Base-by-base conservation (phyloP, 1,284 basidiomycete genomes). In the Sparassis latifolia region DNA sequence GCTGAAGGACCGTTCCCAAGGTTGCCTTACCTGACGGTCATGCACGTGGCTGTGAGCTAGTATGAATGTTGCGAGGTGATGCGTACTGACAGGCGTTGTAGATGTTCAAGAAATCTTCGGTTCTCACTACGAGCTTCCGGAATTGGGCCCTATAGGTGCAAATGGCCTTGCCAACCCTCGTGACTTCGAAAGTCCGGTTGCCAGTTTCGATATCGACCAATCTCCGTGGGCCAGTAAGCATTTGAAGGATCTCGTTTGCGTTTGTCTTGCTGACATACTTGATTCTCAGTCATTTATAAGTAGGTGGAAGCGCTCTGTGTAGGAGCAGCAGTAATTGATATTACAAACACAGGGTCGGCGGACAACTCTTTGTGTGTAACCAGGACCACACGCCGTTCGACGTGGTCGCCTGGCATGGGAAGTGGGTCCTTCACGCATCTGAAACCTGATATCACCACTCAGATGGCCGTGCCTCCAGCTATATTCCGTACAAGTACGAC, bases 351-450 rank as follows among this genome's bases (percentile, higher is more conserved):
- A 82, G 79, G 63, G 70, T 84, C 29, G 69, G 72, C 53, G 81
- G 81, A 10, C 66, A 78, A 59, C 64, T 82, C n/a, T 80, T 78
- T 60, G 61, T 66, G 10, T 80, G 77, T 58, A 66, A 68, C 42
- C 82, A 85, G 58, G 71, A 79, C 42, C 81, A 84, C 62, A 82
- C 82, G 2, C 82, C 83, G 0, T 86, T 84, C 62, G 84, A 87
- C 59, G 83, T 86, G 37, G 84, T 86, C 44, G 82, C 82, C 0
- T 85, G 78, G 77, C 76, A 79, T 49, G 80, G 80, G 66, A 81
- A 79, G 79, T 80, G 60, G 49, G 76, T 64, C 9, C 10, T 40
- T 20, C 10, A 5, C 38, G 9, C 28, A 5, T 31, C 12, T 37
- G 29, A 20, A 29, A 30, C n/a, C 29, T 9, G 32, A 32, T 7